These are phyloP conservation scores for Eucalyptus erythrocorys DNA, from an alignment of 345 rosid species.

Conservation along the genomic window DNA sequence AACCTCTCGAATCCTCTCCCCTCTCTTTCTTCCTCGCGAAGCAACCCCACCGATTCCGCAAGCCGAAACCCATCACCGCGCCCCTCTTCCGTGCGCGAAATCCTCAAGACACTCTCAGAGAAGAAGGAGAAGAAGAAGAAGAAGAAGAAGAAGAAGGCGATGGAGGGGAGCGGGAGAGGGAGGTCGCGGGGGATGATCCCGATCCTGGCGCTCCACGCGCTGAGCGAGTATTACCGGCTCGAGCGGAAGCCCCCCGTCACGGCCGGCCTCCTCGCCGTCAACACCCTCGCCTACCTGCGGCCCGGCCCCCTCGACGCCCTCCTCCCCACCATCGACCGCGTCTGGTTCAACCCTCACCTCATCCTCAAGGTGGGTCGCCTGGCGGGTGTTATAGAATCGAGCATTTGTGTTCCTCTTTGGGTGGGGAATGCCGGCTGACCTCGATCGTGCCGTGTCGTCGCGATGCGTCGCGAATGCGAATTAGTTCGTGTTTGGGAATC, in stretches of 20 bases:
- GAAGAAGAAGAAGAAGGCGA: neutral
- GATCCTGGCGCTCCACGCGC: conserved; percentile 61
- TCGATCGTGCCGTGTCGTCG: neutral
- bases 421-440: neutral
- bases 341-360: conserved; percentile 85
- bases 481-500: neutral
- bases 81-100: neutral
- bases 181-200: conserved; percentile 63
- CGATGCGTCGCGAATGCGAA: neutral
- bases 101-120: neutral
- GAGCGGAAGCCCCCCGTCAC: conserved; percentile 94
- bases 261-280: conserved; percentile 69
- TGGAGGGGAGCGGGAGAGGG: conserved; percentile 16
- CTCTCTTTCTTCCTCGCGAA: neutral
- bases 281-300: conserved; percentile 58
- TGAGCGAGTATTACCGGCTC: conserved; percentile 57
- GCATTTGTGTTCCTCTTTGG: neutral
- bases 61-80: neutral
- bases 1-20: neutral
- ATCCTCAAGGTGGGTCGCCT: conserved; percentile 50
- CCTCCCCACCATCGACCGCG: conserved; percentile 58
- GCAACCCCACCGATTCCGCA: neutral
- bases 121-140: too few relatives aligned
- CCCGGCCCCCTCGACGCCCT: conserved; percentile 48
- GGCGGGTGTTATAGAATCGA: neutral